phyloP scores from a whole-genome alignment of 768 basidiomycete species.

The Lentinula aciculospora region DNA sequence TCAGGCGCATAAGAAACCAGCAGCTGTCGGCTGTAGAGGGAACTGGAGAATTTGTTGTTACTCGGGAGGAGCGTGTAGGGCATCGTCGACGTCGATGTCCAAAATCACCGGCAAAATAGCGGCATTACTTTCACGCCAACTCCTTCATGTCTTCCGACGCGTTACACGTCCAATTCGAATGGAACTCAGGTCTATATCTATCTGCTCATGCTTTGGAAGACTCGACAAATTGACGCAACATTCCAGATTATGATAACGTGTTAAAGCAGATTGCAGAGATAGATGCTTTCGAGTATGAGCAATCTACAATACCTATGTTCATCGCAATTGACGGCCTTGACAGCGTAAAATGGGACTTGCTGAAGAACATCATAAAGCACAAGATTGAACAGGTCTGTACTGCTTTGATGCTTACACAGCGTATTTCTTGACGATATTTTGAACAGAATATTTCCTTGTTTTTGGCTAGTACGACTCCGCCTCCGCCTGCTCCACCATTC shows the following conservation, averaged over 20 bases:
- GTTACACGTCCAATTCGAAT: not conserved
- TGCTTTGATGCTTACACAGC: not conserved
- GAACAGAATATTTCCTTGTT: slow-evolving; percentile 46
- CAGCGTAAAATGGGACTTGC: slow-evolving; percentile 51
- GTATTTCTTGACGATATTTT: not conserved
- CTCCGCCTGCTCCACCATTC: slow-evolving; percentile 33
- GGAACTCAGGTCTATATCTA: slow-evolving; percentile 1
- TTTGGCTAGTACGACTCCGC: slow-evolving; percentile 32
- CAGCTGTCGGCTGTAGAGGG: slow-evolving; percentile 33
- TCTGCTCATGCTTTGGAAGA: slow-evolving; percentile 1
- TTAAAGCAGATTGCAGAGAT: slow-evolving; percentile 60
- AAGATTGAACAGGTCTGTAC: slow-evolving; percentile 58
- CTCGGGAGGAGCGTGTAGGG: not conserved
- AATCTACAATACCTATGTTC: slow-evolving; percentile 19
- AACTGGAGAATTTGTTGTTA: slow-evolving; percentile 12
- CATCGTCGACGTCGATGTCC: not conserved
- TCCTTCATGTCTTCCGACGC: slow-evolving; percentile 4
- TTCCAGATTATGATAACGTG: slow-evolving; percentile 44
- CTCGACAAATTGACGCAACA: slow-evolving; percentile 19
- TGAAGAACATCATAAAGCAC: slow-evolving; percentile 69
- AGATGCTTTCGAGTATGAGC: slow-evolving; percentile 56
- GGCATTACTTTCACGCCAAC: not conserved
- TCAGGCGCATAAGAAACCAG: slow-evolving; percentile 70
- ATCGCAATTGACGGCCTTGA: slow-evolving; percentile 22
- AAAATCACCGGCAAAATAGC: not conserved